Base-by-base conservation (phyloP, 805 yeast genomes). In the Saturnispora hagleri region DNA sequence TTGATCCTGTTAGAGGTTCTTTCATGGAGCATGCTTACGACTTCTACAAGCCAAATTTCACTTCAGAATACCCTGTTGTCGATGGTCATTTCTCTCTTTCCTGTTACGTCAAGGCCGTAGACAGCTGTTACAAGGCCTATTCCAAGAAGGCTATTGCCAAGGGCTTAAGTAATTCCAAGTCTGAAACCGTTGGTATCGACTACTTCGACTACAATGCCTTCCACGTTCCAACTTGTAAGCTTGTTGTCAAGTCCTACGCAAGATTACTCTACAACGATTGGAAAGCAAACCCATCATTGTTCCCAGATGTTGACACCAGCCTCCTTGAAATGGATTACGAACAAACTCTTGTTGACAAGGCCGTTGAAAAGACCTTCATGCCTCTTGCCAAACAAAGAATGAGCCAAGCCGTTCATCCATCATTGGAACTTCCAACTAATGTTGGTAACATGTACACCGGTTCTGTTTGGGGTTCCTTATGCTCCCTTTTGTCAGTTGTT, bases 381-480 rank as follows among this genome's bases (percentile, higher is more conserved):
- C 80, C 80, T 28, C 73, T 84, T 57, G 80, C 95, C 53, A 88
- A 89, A 76, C 82, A 78, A 55, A 71, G 74, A 57, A 74, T 81
- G 56, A 78, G 79, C 57, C 78, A 75, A 63, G 80, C 88, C 69
- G 89, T 93, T 53, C 74, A 74, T 48, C 93, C 96, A 35, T 82
- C 96, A 18, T 75, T 93, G 69, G 75, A 73, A 60, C 89, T 89
- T 44, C 91, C 98, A 65, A 91, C 98, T 57, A 91, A 91, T 73
- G 89, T 95, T 57, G 99, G 99, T 73, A 93, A 93, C 79, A 86
- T 90, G 87, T 93, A 93, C 79, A 88, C 98, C 44, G 98, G 90
- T 57, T 87, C 97, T 35, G 82, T 89, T 46, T 93, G 86, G 79
- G 83, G 95, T 35, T 80, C 96, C 7, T 77, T 93, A 54, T 77